These are phyloP conservation scores for Uronychia binucleata DNA, from an alignment of 73 alveolate genomes.

Conservation along the genomic window DNA sequence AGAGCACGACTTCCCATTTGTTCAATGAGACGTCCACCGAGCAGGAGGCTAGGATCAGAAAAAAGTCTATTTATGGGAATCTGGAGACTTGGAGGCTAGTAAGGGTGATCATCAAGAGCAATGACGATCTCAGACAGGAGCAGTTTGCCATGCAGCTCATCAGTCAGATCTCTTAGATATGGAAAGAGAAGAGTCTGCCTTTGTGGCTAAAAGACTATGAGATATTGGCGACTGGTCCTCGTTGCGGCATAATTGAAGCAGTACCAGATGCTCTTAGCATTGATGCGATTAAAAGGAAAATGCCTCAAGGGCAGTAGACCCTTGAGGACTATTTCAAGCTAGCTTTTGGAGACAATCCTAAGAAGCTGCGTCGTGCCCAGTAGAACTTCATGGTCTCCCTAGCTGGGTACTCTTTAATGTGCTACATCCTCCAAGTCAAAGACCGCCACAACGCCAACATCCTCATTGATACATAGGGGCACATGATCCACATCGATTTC, in stretches of 20 bases:
- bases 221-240: slow-evolving; percentile 87
- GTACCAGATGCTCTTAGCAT: slow-evolving; percentile 82
- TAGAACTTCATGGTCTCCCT: slow-evolving; percentile 76
- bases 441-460: slow-evolving; percentile 96
- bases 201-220: slow-evolving; percentile 77
- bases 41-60: slow-evolving; percentile 65
- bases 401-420: slow-evolving; percentile 90
- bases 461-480: slow-evolving; percentile 85
- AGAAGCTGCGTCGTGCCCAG: slow-evolving; percentile 54
- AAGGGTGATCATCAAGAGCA: slow-evolving; percentile 68
- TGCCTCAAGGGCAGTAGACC: slow-evolving; percentile 18
- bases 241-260: slow-evolving; percentile 89
- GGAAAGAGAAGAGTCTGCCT: slow-evolving; percentile 40
- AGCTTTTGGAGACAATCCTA: slow-evolving; percentile 23
- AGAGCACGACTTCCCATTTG: neutral
- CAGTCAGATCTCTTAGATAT: slow-evolving; percentile 51
- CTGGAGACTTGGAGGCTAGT: slow-evolving; percentile 67
- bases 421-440: slow-evolving; percentile 89
- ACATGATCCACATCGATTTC: slow-evolving; percentile 90
- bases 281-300: slow-evolving; percentile 81
- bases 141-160: slow-evolving; percentile 81
- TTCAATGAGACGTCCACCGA: slow-evolving; percentile 52
- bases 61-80: slow-evolving; percentile 65
- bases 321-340: slow-evolving; percentile 17
- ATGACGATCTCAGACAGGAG: slow-evolving; percentile 77